Conservation (phyloP, 352 stramenopile genomes). For the Pythium rhizo-oryzae region DNA sequence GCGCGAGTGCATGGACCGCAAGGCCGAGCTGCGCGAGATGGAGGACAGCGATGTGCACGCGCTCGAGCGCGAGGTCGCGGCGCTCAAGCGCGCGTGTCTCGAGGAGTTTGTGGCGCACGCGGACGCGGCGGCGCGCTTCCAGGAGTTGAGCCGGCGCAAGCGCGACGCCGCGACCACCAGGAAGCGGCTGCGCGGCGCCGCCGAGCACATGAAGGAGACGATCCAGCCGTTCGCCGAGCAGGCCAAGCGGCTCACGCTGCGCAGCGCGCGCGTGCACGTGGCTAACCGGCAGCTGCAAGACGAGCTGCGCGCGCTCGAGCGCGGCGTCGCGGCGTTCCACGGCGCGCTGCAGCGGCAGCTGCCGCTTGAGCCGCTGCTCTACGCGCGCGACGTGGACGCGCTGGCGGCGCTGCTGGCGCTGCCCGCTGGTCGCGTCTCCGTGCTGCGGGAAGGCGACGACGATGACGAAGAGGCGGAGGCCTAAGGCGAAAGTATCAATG, state of each 20-base stretch:
- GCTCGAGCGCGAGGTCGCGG: slow-evolving; percentile 53
- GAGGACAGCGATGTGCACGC: slow-evolving; percentile 39
- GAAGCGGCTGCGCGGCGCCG: slow-evolving; percentile 27
- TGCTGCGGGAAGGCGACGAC: slow-evolving; percentile 6
- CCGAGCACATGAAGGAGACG: slow-evolving; percentile 48
- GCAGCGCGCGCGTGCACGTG: slow-evolving; percentile 47
- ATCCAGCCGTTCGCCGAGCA: slow-evolving; percentile 67
- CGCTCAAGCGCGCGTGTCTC: slow-evolving; percentile 49
- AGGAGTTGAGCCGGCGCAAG: slow-evolving; percentile 41
- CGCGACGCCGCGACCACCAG: slow-evolving; percentile 36
- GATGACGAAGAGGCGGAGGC: slow-evolving; percentile 26
- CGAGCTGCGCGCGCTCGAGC: slow-evolving; percentile 45
- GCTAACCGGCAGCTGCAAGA: slow-evolving; percentile 56
- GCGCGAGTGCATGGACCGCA: slow-evolving; percentile 62
- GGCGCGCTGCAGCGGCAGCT: slow-evolving; percentile 41
- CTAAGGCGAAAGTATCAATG: neutral
- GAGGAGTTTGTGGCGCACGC: slow-evolving; percentile 43
- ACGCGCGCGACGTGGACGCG: slow-evolving; percentile 46
- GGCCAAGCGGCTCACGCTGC: slow-evolving; percentile 48
- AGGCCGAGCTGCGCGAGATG: slow-evolving; percentile 42
- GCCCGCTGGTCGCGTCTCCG: neutral
- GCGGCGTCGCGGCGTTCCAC: slow-evolving; percentile 47
- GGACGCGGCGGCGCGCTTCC: slow-evolving; percentile 39
- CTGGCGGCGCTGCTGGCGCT: slow-evolving; percentile 14
- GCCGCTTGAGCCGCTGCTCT: slow-evolving; percentile 54